phyloP scores from a whole-genome alignment of 2,329 filamentous ascomycete species.

The Escovopsis weberi region DNA sequence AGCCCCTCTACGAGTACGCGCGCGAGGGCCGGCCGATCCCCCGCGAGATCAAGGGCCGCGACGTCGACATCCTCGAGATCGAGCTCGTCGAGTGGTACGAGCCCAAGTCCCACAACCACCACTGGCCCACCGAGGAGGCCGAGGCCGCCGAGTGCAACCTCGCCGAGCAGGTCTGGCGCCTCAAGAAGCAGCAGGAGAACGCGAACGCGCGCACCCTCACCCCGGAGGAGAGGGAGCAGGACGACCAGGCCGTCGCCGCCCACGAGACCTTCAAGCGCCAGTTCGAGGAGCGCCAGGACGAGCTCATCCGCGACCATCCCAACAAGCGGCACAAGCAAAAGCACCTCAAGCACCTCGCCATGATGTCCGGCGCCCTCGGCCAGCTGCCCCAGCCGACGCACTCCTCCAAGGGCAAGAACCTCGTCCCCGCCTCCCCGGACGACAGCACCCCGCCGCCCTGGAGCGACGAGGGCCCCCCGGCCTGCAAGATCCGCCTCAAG shows the following conservation, averaged over 20 bases:
- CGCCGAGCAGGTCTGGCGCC: conserved; percentile 55
- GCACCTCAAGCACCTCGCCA: conserved; percentile 17
- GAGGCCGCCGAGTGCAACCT: conserved; percentile 59
- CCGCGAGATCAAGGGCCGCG: conserved; percentile 64
- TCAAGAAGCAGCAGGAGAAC: conserved; percentile 41
- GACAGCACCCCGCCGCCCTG: conserved; percentile 38
- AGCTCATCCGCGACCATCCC: conserved; percentile 37
- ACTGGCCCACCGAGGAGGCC: conserved; percentile 70
- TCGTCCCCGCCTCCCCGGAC: conserved; percentile 34
- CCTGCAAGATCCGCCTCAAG: conserved; percentile 73
- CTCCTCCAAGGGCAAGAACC: conserved; percentile 31
- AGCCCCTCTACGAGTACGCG: conserved; percentile 91
- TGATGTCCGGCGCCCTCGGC: conserved; percentile 46
- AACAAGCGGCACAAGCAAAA: conserved; percentile 17
- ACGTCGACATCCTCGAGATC: conserved; percentile 63
- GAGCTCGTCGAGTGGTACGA: conserved; percentile 77
- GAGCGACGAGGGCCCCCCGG: conserved; percentile 53
- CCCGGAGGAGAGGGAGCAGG: conserved; percentile 39
- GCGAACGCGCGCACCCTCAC: conserved; percentile 32
- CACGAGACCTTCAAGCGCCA: conserved; percentile 43
- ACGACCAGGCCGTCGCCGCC: conserved; percentile 38
- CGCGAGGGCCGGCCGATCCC: conserved; percentile 78
- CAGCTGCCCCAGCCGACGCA: conserved; percentile 31
- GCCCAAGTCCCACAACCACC: conserved; percentile 63
- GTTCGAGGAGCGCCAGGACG: conserved; percentile 43